phyloP scores from a whole-genome alignment of 2,329 filamentous ascomycete genomes.

The Eurotiales sp. region DNA sequence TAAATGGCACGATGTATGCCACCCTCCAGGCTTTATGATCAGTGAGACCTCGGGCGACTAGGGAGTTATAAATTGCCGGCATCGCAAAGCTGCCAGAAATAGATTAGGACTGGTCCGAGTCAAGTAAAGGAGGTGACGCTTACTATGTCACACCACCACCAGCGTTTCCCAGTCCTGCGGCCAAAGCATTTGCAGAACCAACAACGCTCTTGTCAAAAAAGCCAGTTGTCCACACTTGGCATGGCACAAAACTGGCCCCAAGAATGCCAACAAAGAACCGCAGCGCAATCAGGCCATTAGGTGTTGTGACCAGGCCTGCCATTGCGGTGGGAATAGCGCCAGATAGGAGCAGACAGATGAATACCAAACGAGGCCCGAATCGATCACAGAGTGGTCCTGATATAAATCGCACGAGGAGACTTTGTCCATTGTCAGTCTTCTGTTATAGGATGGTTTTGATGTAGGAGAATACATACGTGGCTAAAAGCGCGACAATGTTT shows the following conservation, averaged over 20 bases:
- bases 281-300: slow-evolving; percentile 47
- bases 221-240: slow-evolving; percentile 87
- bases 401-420: slow-evolving; percentile 69
- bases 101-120: neutral
- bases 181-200: slow-evolving; percentile 80
- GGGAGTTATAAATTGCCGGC: slow-evolving; percentile 81
- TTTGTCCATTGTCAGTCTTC: slow-evolving; percentile 23
- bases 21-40: slow-evolving; percentile 76
- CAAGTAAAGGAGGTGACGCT: neutral
- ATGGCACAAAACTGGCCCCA: slow-evolving; percentile 49
- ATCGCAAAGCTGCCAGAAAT: slow-evolving; percentile 63
- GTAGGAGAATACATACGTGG: slow-evolving; percentile 50
- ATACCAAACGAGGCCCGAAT: slow-evolving; percentile 76
- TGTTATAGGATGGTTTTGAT: neutral
- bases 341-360: slow-evolving; percentile 69
- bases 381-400: slow-evolving; percentile 82
- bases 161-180: slow-evolving; percentile 80
- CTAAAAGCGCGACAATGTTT: slow-evolving; percentile 77
- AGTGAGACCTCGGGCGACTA: slow-evolving; percentile 59
- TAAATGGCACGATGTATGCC: slow-evolving; percentile 77
- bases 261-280: slow-evolving; percentile 44
- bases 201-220: slow-evolving; percentile 94
- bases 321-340: slow-evolving; percentile 79
- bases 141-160: slow-evolving; percentile 83
- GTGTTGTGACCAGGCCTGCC: slow-evolving; percentile 69